Percentiles rank a stretch among this genome's conserved stretches.
Conservation (phyloP, 495 filamentous ascomycete species). For the Hyaloscypha hepaticicola region DNA sequence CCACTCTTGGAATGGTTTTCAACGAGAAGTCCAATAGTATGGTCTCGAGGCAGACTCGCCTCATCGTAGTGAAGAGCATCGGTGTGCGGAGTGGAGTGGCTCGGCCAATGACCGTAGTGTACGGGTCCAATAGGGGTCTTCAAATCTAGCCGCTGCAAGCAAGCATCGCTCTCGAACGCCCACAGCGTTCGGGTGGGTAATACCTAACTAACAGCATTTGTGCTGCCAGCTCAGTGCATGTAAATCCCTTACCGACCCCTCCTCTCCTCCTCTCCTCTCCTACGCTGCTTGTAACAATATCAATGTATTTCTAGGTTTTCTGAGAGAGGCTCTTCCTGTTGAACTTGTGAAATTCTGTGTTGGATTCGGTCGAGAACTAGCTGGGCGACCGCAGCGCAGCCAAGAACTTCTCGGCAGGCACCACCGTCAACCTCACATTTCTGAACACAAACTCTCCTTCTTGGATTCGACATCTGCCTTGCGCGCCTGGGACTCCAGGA, state of each 20-base stretch:
- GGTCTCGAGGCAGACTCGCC: slow-evolving; percentile 3
- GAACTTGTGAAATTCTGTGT: slow-evolving; percentile 19
- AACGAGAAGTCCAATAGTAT: neutral
- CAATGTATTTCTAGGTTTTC: slow-evolving; percentile 25
- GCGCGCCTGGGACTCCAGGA: slow-evolving; percentile 29
- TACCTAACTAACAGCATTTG: too few relatives aligned
- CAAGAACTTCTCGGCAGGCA: neutral
- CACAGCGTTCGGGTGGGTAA: too few relatives aligned
- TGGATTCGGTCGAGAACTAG: slow-evolving; percentile 12
- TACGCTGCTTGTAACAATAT: slow-evolving; percentile 25
- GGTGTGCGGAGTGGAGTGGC: neutral
- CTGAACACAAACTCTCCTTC: neutral
- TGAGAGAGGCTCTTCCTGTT: neutral
- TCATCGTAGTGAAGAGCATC: neutral
- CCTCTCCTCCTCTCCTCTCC: slow-evolving; percentile 33
- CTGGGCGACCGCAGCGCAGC: neutral
- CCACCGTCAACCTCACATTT: neutral
- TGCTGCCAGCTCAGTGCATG: too few relatives aligned
- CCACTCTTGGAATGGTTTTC: neutral
- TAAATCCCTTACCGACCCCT: slow-evolving; percentile 29
- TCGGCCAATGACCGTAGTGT: too few relatives aligned
- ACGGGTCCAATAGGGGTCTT: too few relatives aligned
- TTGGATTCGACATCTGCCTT: slow-evolving; percentile 21
- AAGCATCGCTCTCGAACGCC: too few relatives aligned
- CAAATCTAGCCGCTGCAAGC: too few relatives aligned